phyloP scores from a whole-genome alignment of 805 yeast species.

The Saccharomycopsis fodiens region DNA sequence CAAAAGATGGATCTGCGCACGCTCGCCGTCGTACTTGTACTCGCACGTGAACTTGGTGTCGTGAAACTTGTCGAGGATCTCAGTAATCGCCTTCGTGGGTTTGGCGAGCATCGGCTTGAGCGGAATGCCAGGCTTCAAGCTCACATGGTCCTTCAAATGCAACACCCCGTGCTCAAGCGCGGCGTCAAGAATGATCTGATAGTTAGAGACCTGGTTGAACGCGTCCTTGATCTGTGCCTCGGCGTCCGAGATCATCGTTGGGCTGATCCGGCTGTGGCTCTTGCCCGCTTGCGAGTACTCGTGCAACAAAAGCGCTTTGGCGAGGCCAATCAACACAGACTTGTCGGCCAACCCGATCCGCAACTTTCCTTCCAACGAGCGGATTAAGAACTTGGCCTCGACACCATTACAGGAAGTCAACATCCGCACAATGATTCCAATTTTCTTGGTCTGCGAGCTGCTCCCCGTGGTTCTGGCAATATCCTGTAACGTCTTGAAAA shows the following conservation, averaged over 20 bases:
- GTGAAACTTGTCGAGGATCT: conserved; percentile 81
- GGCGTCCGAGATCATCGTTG: conserved; percentile 50
- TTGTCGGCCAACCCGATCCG: conserved; percentile 94
- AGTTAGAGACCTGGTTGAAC: conserved; percentile 84
- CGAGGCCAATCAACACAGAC: conserved; percentile 74
- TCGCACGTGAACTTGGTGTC: conserved; percentile 88
- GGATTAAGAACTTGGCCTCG: conserved; percentile 85
- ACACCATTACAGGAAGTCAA: conserved; percentile 76
- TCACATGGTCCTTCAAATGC: conserved; percentile 58
- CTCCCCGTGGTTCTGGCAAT: conserved; percentile 77
- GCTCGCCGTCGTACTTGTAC: conserved; percentile 95
- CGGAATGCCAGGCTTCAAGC: conserved; percentile 86
- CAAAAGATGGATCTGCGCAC: conserved; percentile 87
- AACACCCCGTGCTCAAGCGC: conserved; percentile 62
- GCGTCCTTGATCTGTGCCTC: conserved; percentile 81
- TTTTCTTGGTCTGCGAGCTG: conserved; percentile 73
- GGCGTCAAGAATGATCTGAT: conserved; percentile 64
- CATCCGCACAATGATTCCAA: conserved; percentile 72
- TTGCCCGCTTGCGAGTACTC: conserved; percentile 37
- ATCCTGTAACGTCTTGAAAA: conserved; percentile 62
- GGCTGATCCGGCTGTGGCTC: conserved; percentile 24
- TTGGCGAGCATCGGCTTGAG: conserved; percentile 97
- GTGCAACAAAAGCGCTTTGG: conserved; percentile 69
- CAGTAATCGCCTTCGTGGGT: conserved; percentile 91
- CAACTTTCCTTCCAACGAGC: conserved; percentile 88